Percentiles rank a stretch among this genome's conserved stretches.
These are phyloP conservation scores for Nakazawaea sp. DNA, from an alignment of 805 yeast genomes.

Conservation along the genomic window DNA sequence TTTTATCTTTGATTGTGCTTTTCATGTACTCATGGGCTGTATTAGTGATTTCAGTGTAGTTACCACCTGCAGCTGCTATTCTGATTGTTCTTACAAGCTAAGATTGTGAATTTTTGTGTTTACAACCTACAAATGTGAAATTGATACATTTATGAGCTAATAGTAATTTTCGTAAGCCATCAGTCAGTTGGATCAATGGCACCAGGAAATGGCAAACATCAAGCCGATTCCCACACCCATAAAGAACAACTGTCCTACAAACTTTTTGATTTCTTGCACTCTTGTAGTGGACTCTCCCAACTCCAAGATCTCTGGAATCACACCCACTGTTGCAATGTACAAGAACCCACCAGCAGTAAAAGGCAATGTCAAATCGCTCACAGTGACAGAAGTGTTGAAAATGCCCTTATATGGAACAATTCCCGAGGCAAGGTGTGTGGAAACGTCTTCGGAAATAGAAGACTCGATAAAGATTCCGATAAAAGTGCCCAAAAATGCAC, in stretches of 20 bases:
- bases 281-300: constrained; percentile 28
- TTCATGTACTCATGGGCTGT: no score
- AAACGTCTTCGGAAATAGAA: constrained; percentile 18
- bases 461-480: constrained; percentile 54
- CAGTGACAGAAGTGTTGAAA: constrained; percentile 43
- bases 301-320: constrained; percentile 66
- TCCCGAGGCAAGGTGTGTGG: constrained; percentile 11
- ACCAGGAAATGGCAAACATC: constrained; percentile 48
- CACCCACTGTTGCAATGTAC: constrained; percentile 67
- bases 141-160: no score
- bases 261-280: constrained; percentile 29
- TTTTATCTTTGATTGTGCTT: no score
- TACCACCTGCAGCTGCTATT: no score
- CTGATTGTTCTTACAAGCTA: no score
- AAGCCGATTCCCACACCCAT: constrained; percentile 47
- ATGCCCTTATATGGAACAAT: constrained; percentile 24
- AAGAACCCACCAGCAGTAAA: constrained; percentile 74
- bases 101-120: no score
- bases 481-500: constrained; percentile 60
- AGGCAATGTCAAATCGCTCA: constrained; percentile 53
- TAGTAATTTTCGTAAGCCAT: no score
- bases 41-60: no score
- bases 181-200: constrained; percentile 27
- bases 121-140: no score
- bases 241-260: constrained; percentile 39